Percentiles rank a stretch among this genome's conserved stretches.
These are phyloP conservation scores for Metarhizium anisopliae DNA, from an alignment of 2,329 filamentous ascomycete species.

Conservation along the genomic window DNA sequence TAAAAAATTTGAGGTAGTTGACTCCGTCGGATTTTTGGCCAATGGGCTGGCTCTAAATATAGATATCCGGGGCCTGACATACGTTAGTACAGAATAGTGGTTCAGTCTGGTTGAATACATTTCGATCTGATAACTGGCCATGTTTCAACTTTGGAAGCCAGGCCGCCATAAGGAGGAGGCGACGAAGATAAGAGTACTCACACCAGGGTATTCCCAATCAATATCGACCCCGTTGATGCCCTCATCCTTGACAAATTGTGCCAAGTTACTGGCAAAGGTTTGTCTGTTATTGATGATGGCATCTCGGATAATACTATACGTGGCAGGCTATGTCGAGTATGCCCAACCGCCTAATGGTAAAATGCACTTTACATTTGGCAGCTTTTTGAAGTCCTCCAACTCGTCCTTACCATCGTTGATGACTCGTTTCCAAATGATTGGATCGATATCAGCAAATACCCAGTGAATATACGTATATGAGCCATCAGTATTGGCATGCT, in stretches of 20 bases:
- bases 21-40: background rate
- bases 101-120: background rate
- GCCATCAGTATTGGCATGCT: constrained; percentile 10
- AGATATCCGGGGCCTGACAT: background rate
- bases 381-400: constrained; percentile 14
- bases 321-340: constrained; percentile 14
- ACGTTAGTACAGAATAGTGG: background rate
- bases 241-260: constrained; percentile 26
- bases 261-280: constrained; percentile 23
- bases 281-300: constrained; percentile 21
- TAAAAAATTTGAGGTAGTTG: background rate
- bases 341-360: constrained; percentile 21
- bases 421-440: constrained; percentile 7
- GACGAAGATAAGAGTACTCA: constrained; percentile 2
- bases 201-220: constrained; percentile 32
- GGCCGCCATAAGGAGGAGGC: background rate
- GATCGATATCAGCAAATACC: constrained; percentile 22
- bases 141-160: background rate
- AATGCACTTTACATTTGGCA: constrained; percentile 16
- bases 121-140: background rate
- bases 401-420: constrained; percentile 4
- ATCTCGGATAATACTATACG: constrained; percentile 14
- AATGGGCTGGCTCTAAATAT: background rate
- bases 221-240: constrained; percentile 29
- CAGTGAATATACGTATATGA: constrained; percentile 14